phyloP scores from a whole-genome alignment of 2,329 filamentous ascomycete species.

The Colletotrichum karsti region DNA sequence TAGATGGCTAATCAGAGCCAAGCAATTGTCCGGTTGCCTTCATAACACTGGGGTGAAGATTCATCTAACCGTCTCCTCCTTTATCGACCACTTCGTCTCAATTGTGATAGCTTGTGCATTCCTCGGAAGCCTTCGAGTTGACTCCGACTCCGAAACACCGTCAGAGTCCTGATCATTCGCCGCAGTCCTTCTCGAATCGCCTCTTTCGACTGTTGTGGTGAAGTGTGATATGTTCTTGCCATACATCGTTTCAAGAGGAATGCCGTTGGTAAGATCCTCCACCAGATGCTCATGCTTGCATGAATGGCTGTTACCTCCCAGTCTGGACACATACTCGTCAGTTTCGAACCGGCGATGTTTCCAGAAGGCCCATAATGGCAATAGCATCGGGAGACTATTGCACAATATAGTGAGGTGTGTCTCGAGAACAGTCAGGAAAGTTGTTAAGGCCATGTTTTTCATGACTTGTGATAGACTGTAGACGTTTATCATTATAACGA shows the following conservation, averaged over 20 bases:
- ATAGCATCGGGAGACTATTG: conserved; percentile 33
- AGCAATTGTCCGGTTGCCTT: too few species aligned
- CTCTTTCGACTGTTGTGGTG: conserved; percentile 2
- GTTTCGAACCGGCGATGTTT: conserved; percentile 15
- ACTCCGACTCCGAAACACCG: conserved; percentile 7
- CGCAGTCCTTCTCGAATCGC: neutral
- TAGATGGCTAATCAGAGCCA: too few species aligned
- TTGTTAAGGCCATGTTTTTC: conserved; percentile 32
- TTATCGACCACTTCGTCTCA: conserved; percentile 19
- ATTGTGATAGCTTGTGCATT: conserved; percentile 11
- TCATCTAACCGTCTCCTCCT: conserved; percentile 10
- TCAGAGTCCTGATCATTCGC: neutral
- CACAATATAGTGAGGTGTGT: conserved; percentile 34
- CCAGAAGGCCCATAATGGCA: conserved; percentile 9
- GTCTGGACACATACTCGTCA: conserved; percentile 8
- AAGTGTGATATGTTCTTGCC: conserved; percentile 2
- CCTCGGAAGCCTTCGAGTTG: neutral
- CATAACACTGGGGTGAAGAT: too few species aligned
- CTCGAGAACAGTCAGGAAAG: conserved; percentile 34
- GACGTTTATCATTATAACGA: conserved; percentile 34
- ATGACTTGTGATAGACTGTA: conserved; percentile 33
- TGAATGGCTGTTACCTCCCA: conserved; percentile 10
- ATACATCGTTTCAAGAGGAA: conserved; percentile 13
- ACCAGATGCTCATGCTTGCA: conserved; percentile 13
- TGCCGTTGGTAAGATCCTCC: conserved; percentile 16